phyloP scores from a whole-genome alignment of 2,329 filamentous ascomycete species.

The Aspergillus nomiae region DNA sequence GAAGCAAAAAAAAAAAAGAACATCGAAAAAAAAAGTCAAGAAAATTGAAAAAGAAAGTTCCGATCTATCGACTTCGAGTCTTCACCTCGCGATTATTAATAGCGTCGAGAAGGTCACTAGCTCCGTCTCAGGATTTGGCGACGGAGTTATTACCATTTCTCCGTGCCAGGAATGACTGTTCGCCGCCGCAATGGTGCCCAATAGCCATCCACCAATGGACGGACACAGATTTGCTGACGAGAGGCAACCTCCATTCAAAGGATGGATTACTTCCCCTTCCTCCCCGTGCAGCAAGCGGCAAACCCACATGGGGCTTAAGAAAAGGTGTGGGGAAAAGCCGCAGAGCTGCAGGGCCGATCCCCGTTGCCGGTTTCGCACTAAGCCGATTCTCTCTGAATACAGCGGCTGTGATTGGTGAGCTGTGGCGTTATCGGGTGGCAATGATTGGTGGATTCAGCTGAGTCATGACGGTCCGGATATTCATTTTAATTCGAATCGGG shows the following conservation, averaged over 20 bases:
- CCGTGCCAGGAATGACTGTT: background rate
- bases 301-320: constrained; percentile 5
- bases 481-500: background rate
- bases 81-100: background rate
- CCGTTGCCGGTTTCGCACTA: constrained; percentile 28
- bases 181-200: constrained; percentile 16
- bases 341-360: constrained; percentile 30
- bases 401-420: constrained; percentile 24
- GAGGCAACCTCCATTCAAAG: background rate
- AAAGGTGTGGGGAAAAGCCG: constrained; percentile 23
- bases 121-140: background rate
- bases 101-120: background rate
- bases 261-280: background rate
- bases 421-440: constrained; percentile 23
- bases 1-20: background rate
- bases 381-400: constrained; percentile 15
- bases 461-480: background rate
- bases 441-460: constrained; percentile 25
- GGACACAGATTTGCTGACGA: background rate
- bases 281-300: background rate
- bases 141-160: constrained; percentile 2
- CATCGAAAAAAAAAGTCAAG: background rate
- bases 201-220: constrained; percentile 1
- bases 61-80: background rate
- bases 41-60: background rate